A percentile compares a stretch with the other conserved stretches of the same genome.
phyloP scores from a whole-genome alignment of 768 basidiomycete genomes.

The Dacryopinax primogenitus region DNA sequence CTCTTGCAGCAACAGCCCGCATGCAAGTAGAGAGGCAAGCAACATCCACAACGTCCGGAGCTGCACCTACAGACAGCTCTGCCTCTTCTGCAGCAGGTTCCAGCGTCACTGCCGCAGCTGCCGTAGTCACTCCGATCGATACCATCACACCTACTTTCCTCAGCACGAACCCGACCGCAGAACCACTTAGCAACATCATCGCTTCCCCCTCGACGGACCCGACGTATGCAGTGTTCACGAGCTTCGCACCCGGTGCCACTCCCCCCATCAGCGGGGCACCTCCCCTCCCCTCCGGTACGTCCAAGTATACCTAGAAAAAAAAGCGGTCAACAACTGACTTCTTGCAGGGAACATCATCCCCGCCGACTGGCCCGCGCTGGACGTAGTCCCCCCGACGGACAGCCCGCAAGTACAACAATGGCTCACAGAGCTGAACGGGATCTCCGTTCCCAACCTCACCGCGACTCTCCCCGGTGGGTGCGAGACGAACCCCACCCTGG shows the following conservation, averaged over 20 bases:
- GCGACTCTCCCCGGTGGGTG: constrained; percentile 32
- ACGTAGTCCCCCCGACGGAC: constrained; percentile 46
- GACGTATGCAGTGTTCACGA: constrained; percentile 37
- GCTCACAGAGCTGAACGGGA: constrained; percentile 39
- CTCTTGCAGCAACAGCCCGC: constrained; percentile 7
- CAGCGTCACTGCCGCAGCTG: constrained; percentile 17
- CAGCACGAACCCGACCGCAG: constrained; percentile 47
- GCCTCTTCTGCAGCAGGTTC: constrained; percentile 19
- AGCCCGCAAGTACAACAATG: constrained; percentile 54
- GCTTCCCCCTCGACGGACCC: constrained; percentile 32
- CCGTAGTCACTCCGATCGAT: constrained; percentile 15
- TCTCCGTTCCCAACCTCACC: constrained; percentile 45
- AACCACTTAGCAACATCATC: constrained; percentile 41
- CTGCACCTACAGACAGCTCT: neutral
- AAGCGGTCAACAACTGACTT: neutral
- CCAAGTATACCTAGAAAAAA: neutral
- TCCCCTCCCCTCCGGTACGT: constrained; percentile 29
- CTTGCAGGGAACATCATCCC: constrained; percentile 28
- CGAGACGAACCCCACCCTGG: constrained; percentile 43
- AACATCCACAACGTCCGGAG: neutral
- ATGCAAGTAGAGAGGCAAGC: neutral
- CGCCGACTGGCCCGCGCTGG: constrained; percentile 53
- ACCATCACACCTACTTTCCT: constrained; percentile 34
- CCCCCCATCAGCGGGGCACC: constrained; percentile 48
- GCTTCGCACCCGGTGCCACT: constrained; percentile 37